Evolutionary conservation across 2,329 filamentous ascomycete genomes (phyloP), one percentile per base, ranked within the genome.

Genomic region (Capronia americana): DNA sequence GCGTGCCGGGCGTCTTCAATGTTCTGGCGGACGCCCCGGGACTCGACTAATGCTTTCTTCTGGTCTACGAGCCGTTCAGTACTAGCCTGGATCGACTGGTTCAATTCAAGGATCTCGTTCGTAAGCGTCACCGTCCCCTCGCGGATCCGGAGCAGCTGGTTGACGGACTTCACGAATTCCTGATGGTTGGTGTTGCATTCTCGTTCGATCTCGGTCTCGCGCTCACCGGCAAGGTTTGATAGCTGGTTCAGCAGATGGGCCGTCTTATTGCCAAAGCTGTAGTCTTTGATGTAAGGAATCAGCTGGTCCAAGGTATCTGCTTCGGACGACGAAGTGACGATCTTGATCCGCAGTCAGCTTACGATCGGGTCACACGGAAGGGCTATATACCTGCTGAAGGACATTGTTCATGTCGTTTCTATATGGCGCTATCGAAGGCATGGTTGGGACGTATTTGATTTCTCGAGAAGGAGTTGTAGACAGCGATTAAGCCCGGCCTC

Each of bases 121-220:
- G 94, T 98, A 74, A 99, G 82, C 54, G 87, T 85, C 48, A 97
- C 92, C 0, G 94, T 98, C 48, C 92, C 93, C 78, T 97, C 92
- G 61, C 94, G 90, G 59, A 98, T 93, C 66, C 88, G 87, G 73
- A 98, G 91, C n/a, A 99, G 86, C 75, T 96, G 92, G 74, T 95
- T 96, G 72, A 99, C 93, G 0, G 94, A 97, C 70, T 87, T 88
- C 38, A 98, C 90, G 75, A 99, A 99, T 75, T 97, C 95, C 75
- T 98, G 94, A 75, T 99, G 95, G 74, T 97, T 97, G 11, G 92
- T 94, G 74, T 97, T 89, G 73, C 95, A 97, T 73, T 98, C 96
- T 24, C 88, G 88, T 80, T 99, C 95, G 71, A 99, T 98, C 73
- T 98, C 93, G 14, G 87, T 80, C 78, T 99, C 95, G 67, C 93